Evolutionary conservation across 805 yeast genomes (phyloP), one percentile per base, ranked within the genome.

Genomic region (Clavispora asparagi): DNA sequence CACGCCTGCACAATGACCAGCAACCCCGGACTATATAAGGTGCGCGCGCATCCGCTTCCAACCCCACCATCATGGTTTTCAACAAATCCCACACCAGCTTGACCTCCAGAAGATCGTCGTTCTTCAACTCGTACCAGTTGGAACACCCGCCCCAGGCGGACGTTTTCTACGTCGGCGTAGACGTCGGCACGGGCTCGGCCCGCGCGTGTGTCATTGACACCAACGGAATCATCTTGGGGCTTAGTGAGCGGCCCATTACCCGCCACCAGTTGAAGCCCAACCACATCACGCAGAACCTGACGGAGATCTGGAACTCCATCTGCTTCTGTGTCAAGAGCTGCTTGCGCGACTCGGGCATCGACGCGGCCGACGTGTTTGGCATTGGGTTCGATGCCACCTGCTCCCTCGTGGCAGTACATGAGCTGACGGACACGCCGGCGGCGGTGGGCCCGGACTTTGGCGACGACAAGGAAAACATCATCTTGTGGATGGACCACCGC

Each of bases 401-500:
- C 64, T 94, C 98, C 2, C 73, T 94, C 47, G 96, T 90, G 12
- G 96, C 82, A 1, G 72, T 91, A 32, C 76, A 82, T 50, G 86
- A 84, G 53, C 61, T 70, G 6, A 72, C 77, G 40, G 87, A 85
- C 55, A 63, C 72, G 41, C 95, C 96, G 4, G 76, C 88, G 39
- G 88, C 85, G 1, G 98, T 90, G 13, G 99, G 99, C 9, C 98
- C 99, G 1, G 87, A 91, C 61, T 92, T 88, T 63, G 52, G 67
- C 30, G 82, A 88, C 57, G 55, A 71, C 40, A 77, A 77, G 50
- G 95, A 91, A 61, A 90, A 94, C 65, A 84, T 94, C 58, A 82
- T 94, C 43, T 68, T 94, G 52, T 94, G 99, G 99, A 92, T 94
- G 98, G 99, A 94, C 70, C 99, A 94, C 66, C 79, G 99, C 52